Percentiles rank a stretch among this genome's conserved stretches.
Conservation (phyloP, 2,329 filamentous ascomycete genomes). For the Penicillium sp. region DNA sequence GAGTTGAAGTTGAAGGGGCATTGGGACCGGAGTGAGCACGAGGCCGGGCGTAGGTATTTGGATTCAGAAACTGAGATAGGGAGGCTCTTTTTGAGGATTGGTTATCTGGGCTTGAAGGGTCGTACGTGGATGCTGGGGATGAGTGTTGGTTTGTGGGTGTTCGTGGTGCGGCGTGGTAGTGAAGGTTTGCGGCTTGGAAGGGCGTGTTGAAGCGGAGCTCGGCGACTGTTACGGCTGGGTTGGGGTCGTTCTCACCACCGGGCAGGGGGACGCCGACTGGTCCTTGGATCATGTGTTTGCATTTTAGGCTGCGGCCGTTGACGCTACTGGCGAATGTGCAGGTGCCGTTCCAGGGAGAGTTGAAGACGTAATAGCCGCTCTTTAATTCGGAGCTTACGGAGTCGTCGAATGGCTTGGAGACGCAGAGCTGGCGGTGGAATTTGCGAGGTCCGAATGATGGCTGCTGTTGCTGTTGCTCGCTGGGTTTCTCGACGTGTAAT, state of each 20-base stretch:
- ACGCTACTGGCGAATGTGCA: slow-evolving; percentile 83
- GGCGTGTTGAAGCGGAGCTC: slow-evolving; percentile 91
- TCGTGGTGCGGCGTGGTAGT: slow-evolving; percentile 22
- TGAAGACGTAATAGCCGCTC: slow-evolving; percentile 66
- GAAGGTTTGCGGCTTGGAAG: slow-evolving; percentile 43
- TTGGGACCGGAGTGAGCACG: slow-evolving; percentile 29
- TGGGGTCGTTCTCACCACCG: slow-evolving; percentile 16
- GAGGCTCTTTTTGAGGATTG: slow-evolving; percentile 30
- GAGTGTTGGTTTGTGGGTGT: slow-evolving; percentile 12
- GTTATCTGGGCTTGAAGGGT: slow-evolving; percentile 10
- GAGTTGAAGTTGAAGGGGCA: slow-evolving; percentile 8
- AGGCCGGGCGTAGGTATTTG: slow-evolving; percentile 28
- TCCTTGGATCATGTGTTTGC: slow-evolving; percentile 65
- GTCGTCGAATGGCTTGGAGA: slow-evolving; percentile 29
- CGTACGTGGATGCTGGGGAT: slow-evolving; percentile 18
- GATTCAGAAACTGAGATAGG: slow-evolving; percentile 33
- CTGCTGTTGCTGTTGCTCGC: slow-evolving; percentile 1
- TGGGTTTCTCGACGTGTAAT: slow-evolving; percentile 6
- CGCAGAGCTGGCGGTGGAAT: slow-evolving; percentile 35
- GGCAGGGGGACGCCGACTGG: slow-evolving; percentile 23
- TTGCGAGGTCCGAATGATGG: slow-evolving; percentile 22
- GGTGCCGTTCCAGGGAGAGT: slow-evolving; percentile 80
- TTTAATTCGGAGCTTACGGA: slow-evolving; percentile 23
- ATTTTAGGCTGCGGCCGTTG: slow-evolving; percentile 71
- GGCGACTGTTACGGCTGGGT: slow-evolving; percentile 60